Percentiles rank a stretch among this genome's conserved stretches.
Evolutionary conservation across 495 filamentous ascomycete species (phyloP).

Genomic region (Echria macrotheca): DNA sequence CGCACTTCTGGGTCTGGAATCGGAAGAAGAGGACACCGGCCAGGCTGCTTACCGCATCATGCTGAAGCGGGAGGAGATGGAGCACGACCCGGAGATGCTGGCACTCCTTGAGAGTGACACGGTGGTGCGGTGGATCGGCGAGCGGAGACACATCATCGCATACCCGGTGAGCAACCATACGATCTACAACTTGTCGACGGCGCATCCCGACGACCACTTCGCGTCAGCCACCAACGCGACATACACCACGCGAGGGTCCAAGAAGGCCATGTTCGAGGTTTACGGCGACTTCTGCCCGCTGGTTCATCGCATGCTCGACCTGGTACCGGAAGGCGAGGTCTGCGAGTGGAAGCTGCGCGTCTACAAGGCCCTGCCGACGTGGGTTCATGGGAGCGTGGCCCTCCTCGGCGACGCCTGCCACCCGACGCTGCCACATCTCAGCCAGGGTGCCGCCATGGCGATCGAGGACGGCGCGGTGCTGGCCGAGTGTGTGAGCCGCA

Average conservation of each 20-base stretch:
- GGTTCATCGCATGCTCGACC: slow-evolving; percentile 64
- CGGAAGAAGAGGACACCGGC: slow-evolving; percentile 62
- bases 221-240: slow-evolving; percentile 65
- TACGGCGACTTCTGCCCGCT: slow-evolving; percentile 67
- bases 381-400: slow-evolving; percentile 61
- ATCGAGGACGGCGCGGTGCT: slow-evolving; percentile 76
- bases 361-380: slow-evolving; percentile 63
- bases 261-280: slow-evolving; percentile 60
- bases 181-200: slow-evolving; percentile 74
- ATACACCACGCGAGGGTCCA: slow-evolving; percentile 70
- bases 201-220: slow-evolving; percentile 70
- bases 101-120: slow-evolving; percentile 59
- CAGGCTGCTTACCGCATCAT: slow-evolving; percentile 85
- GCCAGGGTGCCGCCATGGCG: slow-evolving; percentile 80
- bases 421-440: slow-evolving; percentile 69
- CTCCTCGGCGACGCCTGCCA: slow-evolving; percentile 77
- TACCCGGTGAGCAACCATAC: slow-evolving; percentile 70
- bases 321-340: slow-evolving; percentile 76
- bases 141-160: slow-evolving; percentile 74
- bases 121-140: slow-evolving; percentile 76
- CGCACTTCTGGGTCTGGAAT: slow-evolving; percentile 44
- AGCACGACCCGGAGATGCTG: slow-evolving; percentile 60
- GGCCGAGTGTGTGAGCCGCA: slow-evolving; percentile 54
- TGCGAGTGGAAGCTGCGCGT: slow-evolving; percentile 76
- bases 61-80: slow-evolving; percentile 63